phyloP scores from a whole-genome alignment of 108 stramenopile species.

The Pelagomonas calceolata region DNA sequence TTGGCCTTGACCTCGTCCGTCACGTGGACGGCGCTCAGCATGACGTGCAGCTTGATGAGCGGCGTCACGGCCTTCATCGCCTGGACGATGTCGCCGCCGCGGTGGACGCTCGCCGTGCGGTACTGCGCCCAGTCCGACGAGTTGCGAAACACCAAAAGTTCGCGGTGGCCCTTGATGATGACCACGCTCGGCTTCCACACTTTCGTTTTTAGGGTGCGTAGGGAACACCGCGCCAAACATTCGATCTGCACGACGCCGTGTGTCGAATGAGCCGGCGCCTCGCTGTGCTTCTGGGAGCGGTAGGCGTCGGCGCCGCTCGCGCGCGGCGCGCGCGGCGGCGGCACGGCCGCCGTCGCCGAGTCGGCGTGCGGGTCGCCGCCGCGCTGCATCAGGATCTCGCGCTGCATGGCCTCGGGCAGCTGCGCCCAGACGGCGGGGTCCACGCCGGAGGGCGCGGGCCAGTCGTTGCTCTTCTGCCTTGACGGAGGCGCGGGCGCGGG shows the following conservation, averaged over 20 bases:
- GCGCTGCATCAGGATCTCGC: background rate
- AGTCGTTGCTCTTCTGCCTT: background rate
- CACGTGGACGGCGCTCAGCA: background rate
- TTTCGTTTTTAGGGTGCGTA: background rate
- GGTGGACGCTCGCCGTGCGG: background rate
- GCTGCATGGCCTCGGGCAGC: background rate
- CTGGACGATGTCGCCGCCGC: background rate
- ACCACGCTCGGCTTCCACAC: background rate
- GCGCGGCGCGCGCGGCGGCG: background rate
- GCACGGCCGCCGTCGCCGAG: background rate
- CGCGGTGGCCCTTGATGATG: background rate
- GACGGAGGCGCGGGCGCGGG: background rate
- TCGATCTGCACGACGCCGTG: background rate
- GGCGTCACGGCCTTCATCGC: background rate
- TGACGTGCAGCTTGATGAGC: background rate
- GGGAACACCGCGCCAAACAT: background rate
- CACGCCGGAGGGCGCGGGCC: background rate
- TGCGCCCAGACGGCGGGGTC: background rate
- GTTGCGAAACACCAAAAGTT: background rate
- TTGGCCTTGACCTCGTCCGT: background rate
- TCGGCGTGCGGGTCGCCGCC: background rate
- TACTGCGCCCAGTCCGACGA: background rate
- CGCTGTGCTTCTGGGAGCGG: background rate
- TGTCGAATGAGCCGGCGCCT: background rate
- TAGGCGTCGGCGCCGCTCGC: background rate